A percentile compares a stretch with the other conserved stretches of the same genome.
These are phyloP conservation scores for Platanthera zijinensis DNA, from an alignment of 106 monocot species.

Conservation along the genomic window DNA sequence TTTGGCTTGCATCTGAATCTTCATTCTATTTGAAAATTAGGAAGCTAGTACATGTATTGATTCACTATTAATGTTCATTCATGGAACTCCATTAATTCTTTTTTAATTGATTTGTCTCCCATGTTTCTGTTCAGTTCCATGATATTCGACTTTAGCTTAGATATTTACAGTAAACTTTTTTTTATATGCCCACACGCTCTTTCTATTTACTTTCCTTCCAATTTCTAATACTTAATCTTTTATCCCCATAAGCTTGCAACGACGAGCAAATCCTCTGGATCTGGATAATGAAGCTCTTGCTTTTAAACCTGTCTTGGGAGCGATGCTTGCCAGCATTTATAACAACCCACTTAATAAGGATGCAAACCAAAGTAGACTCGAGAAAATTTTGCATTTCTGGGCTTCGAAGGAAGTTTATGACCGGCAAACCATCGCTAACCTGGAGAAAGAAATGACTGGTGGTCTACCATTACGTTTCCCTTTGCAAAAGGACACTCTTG, in stretches of 20 bases:
- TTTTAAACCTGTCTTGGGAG: constrained; percentile 76
- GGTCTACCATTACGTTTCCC: constrained; percentile 19
- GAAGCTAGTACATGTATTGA: too few species aligned
- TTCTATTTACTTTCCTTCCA: neutral
- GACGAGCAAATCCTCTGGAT: constrained; percentile 60
- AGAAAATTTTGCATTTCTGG: constrained; percentile 90
- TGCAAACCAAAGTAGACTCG: constrained; percentile 58
- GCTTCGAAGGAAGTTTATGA: constrained; percentile 91
- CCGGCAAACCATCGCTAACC: constrained; percentile 52
- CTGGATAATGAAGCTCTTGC: constrained; percentile 92
- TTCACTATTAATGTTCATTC: too few species aligned
- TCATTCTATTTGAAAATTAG: too few species aligned
- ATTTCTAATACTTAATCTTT: neutral
- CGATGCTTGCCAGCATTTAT: constrained; percentile 86
- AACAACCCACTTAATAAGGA: constrained; percentile 75
- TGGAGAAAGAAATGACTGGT: constrained; percentile 79
- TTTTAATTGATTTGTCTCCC: too few species aligned
- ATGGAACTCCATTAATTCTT: neutral
- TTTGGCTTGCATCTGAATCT: too few species aligned
- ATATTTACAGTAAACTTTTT: too few species aligned
- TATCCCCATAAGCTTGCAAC: constrained; percentile 60
- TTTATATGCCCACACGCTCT: neutral
- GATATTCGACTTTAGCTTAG: too few species aligned
- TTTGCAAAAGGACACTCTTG: constrained; percentile 18
- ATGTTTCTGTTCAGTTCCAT: too few species aligned